A percentile compares a stretch with the other conserved stretches of the same genome.
Evolutionary conservation across 106 monocot genomes (phyloP).

Genomic region (Platanthera guangdongensis): DNA sequence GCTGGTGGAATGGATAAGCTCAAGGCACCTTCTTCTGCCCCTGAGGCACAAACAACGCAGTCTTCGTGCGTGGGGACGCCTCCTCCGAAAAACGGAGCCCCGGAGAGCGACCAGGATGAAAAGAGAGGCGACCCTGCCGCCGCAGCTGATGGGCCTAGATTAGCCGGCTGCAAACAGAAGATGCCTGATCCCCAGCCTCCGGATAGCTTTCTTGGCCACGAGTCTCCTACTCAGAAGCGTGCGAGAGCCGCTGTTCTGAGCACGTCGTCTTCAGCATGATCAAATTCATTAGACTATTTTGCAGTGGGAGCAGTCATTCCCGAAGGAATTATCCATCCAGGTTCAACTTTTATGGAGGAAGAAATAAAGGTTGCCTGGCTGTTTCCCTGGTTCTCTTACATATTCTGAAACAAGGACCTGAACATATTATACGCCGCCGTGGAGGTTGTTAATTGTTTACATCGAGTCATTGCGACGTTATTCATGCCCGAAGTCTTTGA

Average conservation of each 20-base stretch:
- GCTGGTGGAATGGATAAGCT: constrained; percentile 15
- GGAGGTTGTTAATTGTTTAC: neutral
- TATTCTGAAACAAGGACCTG: neutral
- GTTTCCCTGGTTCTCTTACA: neutral
- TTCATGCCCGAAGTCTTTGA: too few species aligned
- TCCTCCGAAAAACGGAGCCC: constrained; percentile 1
- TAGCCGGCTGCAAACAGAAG: neutral
- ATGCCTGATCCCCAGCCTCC: neutral
- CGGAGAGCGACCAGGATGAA: constrained; percentile 10
- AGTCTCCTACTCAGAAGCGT: neutral
- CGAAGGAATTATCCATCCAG: too few species aligned
- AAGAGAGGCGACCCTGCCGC: neutral
- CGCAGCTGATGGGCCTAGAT: neutral
- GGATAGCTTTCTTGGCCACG: neutral
- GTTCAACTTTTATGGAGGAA: neutral
- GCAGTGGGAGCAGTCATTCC: neutral
- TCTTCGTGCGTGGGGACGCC: constrained; percentile 14
- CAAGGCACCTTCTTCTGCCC: constrained; percentile 6
- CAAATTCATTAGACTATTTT: neutral
- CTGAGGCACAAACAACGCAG: constrained; percentile 10
- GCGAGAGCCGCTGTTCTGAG: neutral
- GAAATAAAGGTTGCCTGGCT: neutral
- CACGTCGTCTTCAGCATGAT: neutral
- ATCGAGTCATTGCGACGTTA: neutral
- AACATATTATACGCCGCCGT: neutral